Evolutionary conservation across 2,329 filamentous ascomycete species (phyloP).

Genomic region (Penicillium aurantiogriseum): DNA sequence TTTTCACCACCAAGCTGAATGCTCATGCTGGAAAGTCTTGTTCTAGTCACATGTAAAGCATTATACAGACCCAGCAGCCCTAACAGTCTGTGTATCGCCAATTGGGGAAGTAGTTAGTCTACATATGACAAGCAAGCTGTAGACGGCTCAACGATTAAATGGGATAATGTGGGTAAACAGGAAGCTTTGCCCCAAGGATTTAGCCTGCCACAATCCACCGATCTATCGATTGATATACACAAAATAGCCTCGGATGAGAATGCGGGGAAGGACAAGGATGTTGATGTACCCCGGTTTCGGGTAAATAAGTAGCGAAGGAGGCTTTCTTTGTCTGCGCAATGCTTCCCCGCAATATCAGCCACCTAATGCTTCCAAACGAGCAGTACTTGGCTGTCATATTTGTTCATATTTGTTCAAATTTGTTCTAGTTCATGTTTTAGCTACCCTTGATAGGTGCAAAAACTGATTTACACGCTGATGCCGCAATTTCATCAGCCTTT

Average conservation of each 20-base stretch:
- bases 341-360: background rate
- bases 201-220: background rate
- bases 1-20: no score
- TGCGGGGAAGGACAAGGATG: background rate
- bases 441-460: no score
- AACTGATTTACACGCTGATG: no score
- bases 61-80: background rate
- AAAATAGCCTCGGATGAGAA: background rate
- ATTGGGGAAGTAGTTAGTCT: background rate
- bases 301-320: background rate
- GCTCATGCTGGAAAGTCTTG: no score
- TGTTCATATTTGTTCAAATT: no score
- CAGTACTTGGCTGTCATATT: no score
- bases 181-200: background rate
- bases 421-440: no score
- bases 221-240: background rate
- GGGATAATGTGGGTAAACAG: background rate
- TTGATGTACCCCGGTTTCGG: background rate
- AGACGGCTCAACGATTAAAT: background rate
- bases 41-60: background rate
- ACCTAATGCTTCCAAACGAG: background rate
- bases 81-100: background rate
- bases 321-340: background rate
- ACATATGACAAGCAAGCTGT: background rate
- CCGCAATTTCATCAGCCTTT: no score